phyloP scores from a whole-genome alignment of 805 yeast genomes.

The Ogataea naganishii region DNA sequence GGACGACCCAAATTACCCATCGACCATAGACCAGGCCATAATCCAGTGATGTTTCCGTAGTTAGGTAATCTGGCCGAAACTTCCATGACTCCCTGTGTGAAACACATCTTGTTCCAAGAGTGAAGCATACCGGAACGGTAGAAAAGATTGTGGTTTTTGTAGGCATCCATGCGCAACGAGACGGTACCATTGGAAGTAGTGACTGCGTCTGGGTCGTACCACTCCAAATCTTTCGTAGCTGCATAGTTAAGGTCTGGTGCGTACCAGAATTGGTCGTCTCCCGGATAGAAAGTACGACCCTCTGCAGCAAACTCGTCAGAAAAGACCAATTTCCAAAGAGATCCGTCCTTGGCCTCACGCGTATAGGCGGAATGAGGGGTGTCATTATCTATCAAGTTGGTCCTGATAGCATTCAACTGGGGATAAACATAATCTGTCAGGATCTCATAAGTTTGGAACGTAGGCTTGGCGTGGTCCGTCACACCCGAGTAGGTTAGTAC shows the following conservation, averaged over 20 bases:
- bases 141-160: conserved; percentile 62
- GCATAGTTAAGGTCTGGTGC: conserved; percentile 79
- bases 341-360: conserved; percentile 50
- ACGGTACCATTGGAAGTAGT: conserved; percentile 70
- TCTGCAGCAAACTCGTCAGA: conserved; percentile 87
- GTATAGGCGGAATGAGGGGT: conserved; percentile 45
- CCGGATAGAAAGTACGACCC: conserved; percentile 84
- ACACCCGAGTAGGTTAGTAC: conserved; percentile 78
- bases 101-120: conserved; percentile 87
- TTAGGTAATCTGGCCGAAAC: conserved; percentile 74
- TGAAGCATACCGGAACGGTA: conserved; percentile 91
- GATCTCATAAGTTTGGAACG: conserved; percentile 25
- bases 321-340: conserved; percentile 68
- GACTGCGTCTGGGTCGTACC: conserved; percentile 92
- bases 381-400: conserved; percentile 60
- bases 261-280: conserved; percentile 88
- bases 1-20: conserved; percentile 91
- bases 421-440: conserved; percentile 53
- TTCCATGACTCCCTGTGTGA: conserved; percentile 75
- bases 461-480: conserved; percentile 17
- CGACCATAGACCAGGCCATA: conserved; percentile 97
- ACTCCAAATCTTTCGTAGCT: conserved; percentile 85
- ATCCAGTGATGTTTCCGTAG: conserved; percentile 66
- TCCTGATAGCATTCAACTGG: conserved; percentile 47
- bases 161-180: conserved; percentile 70